These are phyloP conservation scores for Vigna hirtella DNA, from an alignment of 306 rosid species.

Conservation along the genomic window DNA sequence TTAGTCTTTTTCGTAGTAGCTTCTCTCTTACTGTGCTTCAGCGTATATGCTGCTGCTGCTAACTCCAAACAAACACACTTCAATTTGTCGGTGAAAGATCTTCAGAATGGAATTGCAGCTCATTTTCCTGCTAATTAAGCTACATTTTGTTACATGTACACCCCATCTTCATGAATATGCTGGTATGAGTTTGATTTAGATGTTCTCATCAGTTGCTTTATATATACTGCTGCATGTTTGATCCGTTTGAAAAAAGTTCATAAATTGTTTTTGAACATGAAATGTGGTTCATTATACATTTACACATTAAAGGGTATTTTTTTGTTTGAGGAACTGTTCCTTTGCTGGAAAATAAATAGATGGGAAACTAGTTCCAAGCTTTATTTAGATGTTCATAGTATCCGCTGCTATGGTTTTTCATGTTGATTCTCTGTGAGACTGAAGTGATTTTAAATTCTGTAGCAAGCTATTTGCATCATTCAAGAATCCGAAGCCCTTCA, in stretches of 20 bases:
- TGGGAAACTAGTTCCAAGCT: slow-evolving; percentile 2
- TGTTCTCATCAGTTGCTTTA: slow-evolving; percentile 26
- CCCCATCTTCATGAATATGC: slow-evolving; percentile 56
- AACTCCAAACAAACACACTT: slow-evolving; percentile 37
- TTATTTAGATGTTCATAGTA: neutral
- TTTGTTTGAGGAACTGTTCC: slow-evolving; percentile 16
- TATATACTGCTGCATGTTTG: neutral
- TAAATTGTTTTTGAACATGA: neutral
- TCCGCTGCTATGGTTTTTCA: neutral
- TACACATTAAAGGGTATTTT: neutral
- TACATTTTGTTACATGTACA: slow-evolving; percentile 50
- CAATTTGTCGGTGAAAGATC: slow-evolving; percentile 48
- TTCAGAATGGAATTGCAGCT: slow-evolving; percentile 58
- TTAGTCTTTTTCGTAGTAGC: neutral
- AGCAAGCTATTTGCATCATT: slow-evolving; percentile 49
- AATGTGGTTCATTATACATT: neutral
- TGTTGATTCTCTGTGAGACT: neutral
- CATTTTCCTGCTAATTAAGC: slow-evolving; percentile 54
- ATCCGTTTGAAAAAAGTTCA: slow-evolving; percentile 6
- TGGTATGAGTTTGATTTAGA: slow-evolving; percentile 60
- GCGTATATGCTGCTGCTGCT: slow-evolving; percentile 14
- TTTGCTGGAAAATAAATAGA: neutral
- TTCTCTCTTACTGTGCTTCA: slow-evolving; percentile 15
- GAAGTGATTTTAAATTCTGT: slow-evolving; percentile 24
- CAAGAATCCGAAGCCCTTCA: slow-evolving; percentile 35